A percentile compares a stretch with the other conserved stretches of the same genome.
Conservation (phyloP, 2,329 filamentous ascomycete species). For the Chrysosporium queenslandicum region DNA sequence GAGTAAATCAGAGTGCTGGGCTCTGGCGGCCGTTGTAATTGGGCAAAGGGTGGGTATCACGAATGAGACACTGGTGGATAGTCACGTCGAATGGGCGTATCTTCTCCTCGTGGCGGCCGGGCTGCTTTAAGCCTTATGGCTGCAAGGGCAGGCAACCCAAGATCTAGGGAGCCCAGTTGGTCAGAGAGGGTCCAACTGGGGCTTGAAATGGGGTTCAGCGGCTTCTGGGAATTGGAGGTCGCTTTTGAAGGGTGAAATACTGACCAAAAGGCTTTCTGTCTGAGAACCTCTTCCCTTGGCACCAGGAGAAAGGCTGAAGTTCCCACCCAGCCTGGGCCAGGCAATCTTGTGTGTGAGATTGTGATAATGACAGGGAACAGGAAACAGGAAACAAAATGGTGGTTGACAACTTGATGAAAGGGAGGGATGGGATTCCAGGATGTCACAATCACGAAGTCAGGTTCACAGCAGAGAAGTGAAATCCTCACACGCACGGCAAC, state of each 20-base stretch:
- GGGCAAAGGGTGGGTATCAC: background rate
- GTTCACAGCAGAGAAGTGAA: too few relatives aligned
- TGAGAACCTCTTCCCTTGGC: constrained; percentile 1
- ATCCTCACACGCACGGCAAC: too few relatives aligned
- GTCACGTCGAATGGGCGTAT: background rate
- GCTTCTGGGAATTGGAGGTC: background rate
- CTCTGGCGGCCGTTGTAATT: background rate
- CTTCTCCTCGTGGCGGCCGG: background rate
- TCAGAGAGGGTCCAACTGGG: background rate
- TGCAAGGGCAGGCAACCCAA: background rate
- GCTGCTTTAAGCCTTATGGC: background rate
- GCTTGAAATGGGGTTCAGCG: too few relatives aligned
- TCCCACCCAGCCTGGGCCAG: background rate
- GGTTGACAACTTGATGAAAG: background rate
- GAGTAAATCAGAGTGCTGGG: background rate
- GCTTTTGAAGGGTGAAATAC: background rate
- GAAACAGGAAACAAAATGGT: background rate
- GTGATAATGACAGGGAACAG: background rate
- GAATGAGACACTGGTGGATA: background rate
- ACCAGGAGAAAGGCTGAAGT: background rate
- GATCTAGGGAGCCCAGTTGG: background rate
- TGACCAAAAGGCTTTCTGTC: background rate
- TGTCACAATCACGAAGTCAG: background rate
- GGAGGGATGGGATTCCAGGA: background rate
- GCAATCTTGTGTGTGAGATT: background rate